Evolutionary conservation across 192 early-diverging fungal genomes (phyloP), one percentile per base, ranked within the genome.

Genomic region (Rhizophagus prolifer): DNA sequence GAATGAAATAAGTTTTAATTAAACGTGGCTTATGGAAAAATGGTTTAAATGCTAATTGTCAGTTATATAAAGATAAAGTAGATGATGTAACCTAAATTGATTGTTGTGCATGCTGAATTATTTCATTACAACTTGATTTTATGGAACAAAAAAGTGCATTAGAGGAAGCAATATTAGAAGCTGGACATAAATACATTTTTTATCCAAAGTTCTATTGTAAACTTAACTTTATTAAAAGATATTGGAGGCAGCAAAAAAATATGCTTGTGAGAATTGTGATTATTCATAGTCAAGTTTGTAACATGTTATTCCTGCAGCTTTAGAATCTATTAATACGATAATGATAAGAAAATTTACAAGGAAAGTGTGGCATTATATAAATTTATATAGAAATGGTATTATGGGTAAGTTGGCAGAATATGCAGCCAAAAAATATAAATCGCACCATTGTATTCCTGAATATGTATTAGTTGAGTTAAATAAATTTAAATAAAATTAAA

Each of bases 131-230:
- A n/a, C n/a, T n/a, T n/a, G n/a, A n/a, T n/a, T n/a, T n/a, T n/a
- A n/a, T n/a, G 9, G 38, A 3, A 23, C 72, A 70, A 44, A 74
- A n/a, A 28, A 70, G 58, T 3, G 60, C 14, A 4, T 9, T 74
- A 23, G 58, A 60, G 19, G 71, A 77, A 36, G 73, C 65, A n/a
- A 64, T 64, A 12, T 25, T 47, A 65, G 41, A 72, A 26, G 58
- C 41, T 38, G 44, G 63, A 14, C 74, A 76, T n/a, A 63, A 46
- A 26, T 19, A 46, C 28, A 71, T 76, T 59, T 76, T 63, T 58
- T 80, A 80, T 31, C 74, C 36, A 23, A 80, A 80, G 60, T 80
- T 80, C n/a, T 58, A 81, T 76, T 77, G 61, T 72, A 69, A 80
- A 62, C 46, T n/a, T n/a, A n/a, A n/a, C n/a, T n/a, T n/a, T n/a